Evolutionary conservation across 164 flowering plant genomes (phyloP).

Genomic region (Pachysandra terminalis): DNA sequence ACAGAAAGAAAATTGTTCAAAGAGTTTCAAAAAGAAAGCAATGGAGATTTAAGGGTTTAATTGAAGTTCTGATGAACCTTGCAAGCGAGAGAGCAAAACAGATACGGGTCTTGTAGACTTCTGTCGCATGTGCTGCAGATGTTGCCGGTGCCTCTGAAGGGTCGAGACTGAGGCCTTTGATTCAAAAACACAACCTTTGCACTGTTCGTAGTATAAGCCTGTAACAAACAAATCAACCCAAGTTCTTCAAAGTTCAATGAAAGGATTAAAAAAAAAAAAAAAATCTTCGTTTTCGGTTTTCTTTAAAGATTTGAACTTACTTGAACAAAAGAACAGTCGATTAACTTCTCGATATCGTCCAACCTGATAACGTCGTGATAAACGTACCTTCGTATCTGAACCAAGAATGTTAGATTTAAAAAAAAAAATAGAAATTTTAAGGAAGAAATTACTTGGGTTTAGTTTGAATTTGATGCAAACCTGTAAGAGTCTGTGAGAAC

Average conservation of each 20-base stretch:
- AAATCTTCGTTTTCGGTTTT: not conserved
- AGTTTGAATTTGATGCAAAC: constrained; percentile 21
- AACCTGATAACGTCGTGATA: constrained; percentile 72
- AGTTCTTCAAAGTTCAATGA: not conserved
- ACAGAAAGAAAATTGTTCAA: not conserved
- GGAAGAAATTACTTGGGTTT: no score
- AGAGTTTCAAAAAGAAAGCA: not conserved
- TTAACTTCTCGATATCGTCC: constrained; percentile 22
- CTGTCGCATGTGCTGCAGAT: constrained; percentile 23
- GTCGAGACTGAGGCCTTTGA: constrained; percentile 19
- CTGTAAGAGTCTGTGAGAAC: constrained; percentile 57
- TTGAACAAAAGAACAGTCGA: constrained; percentile 26
- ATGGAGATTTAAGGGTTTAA: not conserved
- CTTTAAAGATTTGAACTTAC: not conserved
- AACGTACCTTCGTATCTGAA: constrained; percentile 57
- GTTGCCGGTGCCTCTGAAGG: constrained; percentile 18
- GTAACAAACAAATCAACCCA: not conserved
- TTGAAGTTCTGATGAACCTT: constrained; percentile 16
- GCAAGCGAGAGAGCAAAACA: constrained; percentile 29
- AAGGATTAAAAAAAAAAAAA: no score
- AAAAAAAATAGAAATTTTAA: not conserved
- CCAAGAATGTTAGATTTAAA: not conserved
- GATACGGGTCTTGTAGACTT: constrained; percentile 21
- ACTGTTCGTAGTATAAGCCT: constrained; percentile 28
- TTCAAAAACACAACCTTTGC: constrained; percentile 30